A percentile compares a stretch with the other conserved stretches of the same genome.
These are phyloP conservation scores for Teratosphaeria gauchensis DNA, from an alignment of 2,329 filamentous ascomycete genomes.

Conservation along the genomic window DNA sequence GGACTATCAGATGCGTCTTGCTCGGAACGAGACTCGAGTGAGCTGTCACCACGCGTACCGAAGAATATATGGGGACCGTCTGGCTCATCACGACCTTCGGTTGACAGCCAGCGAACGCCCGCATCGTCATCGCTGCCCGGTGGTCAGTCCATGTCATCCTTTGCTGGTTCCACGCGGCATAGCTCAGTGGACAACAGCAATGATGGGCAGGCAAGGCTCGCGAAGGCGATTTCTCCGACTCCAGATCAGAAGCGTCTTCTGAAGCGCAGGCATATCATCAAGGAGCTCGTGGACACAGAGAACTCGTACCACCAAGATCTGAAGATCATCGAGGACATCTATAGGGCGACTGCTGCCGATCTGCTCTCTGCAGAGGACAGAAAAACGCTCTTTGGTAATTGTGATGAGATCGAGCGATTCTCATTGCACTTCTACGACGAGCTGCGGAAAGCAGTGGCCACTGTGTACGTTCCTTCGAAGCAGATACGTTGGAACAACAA, in stretches of 20 bases:
- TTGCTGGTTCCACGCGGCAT: conserved; percentile 19
- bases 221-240: conserved; percentile 17
- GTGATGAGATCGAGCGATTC: conserved; percentile 80
- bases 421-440: conserved; percentile 70
- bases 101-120: conserved; percentile 19
- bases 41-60: conserved; percentile 19
- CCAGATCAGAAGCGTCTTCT: conserved; percentile 58
- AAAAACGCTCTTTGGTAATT: conserved; percentile 86
- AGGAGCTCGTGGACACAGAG: conserved; percentile 89
- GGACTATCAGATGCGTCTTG: conserved; percentile 15
- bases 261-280: conserved; percentile 74
- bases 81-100: conserved; percentile 22
- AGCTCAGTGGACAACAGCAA: conserved; percentile 17
- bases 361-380: conserved; percentile 75
- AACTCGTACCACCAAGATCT: conserved; percentile 86
- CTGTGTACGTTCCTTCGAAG: conserved; percentile 62
- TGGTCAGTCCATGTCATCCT: conserved; percentile 27
- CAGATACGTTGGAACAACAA: conserved; percentile 45
- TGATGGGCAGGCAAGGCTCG: conserved; percentile 12
- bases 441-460: conserved; percentile 69
- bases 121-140: conserved; percentile 14
- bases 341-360: conserved; percentile 68
- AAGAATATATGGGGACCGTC: conserved; percentile 20
- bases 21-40: conserved; percentile 19
- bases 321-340: conserved; percentile 96